phyloP scores from a whole-genome alignment of 2,329 filamentous ascomycete species.

The Aspergillus aculeatus region DNA sequence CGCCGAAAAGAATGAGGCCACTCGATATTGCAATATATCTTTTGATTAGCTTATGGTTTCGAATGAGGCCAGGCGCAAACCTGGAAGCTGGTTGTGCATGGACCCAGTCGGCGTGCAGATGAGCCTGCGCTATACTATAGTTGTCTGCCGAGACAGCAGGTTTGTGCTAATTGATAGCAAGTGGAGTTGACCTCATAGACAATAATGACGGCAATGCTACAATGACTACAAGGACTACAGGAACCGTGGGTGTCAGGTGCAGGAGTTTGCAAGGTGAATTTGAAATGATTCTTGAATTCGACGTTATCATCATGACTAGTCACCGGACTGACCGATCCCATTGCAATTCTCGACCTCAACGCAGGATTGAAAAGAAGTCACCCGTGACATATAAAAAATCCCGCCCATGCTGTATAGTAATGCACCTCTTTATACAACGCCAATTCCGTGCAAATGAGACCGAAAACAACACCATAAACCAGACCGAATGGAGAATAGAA shows the following conservation, averaged over 20 bases:
- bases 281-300: background rate
- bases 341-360: conserved; percentile 8
- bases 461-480: background rate
- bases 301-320: conserved; percentile 3
- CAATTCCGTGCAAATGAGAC: conserved; percentile 11
- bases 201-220: background rate
- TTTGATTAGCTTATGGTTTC: background rate
- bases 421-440: conserved; percentile 24
- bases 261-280: too few species aligned
- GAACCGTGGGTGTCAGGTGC: too few species aligned
- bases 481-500: conserved; percentile 5
- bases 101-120: background rate
- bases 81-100: background rate
- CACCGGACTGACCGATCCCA: conserved; percentile 3
- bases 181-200: background rate
- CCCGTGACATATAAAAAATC: conserved; percentile 6
- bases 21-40: background rate
- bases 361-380: conserved; percentile 6
- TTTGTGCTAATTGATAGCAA: background rate
- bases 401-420: conserved; percentile 21
- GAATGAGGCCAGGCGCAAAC: background rate
- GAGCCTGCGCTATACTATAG: background rate
- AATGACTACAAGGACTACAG: too few species aligned
- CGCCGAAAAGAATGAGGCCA: too few species aligned
- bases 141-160: conserved; percentile 1